phyloP scores from a whole-genome alignment of 306 rosid genomes.

The Pueraria montana region DNA sequence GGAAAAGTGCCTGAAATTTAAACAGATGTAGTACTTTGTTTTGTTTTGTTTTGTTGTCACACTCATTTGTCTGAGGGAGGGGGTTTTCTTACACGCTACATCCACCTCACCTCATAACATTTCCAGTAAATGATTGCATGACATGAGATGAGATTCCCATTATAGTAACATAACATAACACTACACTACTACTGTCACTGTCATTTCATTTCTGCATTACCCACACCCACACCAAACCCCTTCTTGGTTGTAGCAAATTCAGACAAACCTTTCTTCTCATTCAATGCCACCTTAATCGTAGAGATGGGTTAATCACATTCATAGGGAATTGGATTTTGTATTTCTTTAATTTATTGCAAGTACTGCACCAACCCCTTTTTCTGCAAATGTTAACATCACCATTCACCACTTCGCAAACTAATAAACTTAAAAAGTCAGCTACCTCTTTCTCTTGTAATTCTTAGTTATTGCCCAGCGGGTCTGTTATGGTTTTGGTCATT shows the following conservation, averaged over 20 bases:
- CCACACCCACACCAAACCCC: background rate
- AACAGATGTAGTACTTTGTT: background rate
- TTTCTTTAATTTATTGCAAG: constrained; percentile 15
- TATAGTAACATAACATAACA: background rate
- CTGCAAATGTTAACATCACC: background rate
- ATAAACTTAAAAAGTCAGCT: constrained; percentile 1
- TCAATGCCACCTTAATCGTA: constrained; percentile 6
- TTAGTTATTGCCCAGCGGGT: constrained; percentile 1
- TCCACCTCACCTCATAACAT: background rate
- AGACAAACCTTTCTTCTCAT: constrained; percentile 28
- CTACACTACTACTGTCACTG: constrained; percentile 37
- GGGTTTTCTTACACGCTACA: constrained; percentile 50
- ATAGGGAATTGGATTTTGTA: constrained; percentile 46
- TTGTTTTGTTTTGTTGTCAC: background rate
- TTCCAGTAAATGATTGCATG: constrained; percentile 39
- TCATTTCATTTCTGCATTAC: constrained; percentile 36
- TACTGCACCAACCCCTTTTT: background rate
- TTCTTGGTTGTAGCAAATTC: background rate
- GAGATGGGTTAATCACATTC: background rate
- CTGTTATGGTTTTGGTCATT: background rate
- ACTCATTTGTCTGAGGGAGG: background rate
- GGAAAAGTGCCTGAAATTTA: background rate
- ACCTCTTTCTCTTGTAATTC: background rate
- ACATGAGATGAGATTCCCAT: constrained; percentile 46
- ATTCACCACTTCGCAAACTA: background rate